Conservation (phyloP, 1,284 basidiomycete genomes). For the Thelephora terrestris region DNA sequence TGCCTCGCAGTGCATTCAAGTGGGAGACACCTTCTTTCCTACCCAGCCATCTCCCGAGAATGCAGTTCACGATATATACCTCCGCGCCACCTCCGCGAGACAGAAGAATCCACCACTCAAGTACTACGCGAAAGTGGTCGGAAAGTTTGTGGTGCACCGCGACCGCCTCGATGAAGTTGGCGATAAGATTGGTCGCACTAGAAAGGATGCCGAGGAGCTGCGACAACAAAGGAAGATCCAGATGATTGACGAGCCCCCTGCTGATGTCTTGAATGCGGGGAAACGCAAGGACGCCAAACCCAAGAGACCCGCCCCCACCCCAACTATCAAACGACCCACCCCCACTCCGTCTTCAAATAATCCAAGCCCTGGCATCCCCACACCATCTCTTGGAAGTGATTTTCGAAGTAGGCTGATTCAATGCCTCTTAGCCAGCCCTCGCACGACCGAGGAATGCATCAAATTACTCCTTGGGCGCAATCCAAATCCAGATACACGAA, state of each 20-base stretch:
- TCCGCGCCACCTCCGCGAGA: conserved; percentile 43
- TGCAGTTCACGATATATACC: conserved; percentile 57
- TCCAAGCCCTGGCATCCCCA: conserved; percentile 5
- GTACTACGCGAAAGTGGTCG: conserved; percentile 58
- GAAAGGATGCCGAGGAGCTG: conserved; percentile 44
- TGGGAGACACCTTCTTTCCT: conserved; percentile 52
- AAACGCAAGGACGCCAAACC: conserved; percentile 22
- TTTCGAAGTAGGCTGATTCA: conserved; percentile 43
- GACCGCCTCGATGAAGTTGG: conserved; percentile 42
- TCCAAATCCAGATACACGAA: conserved; percentile 7
- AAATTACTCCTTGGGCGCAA: conserved; percentile 14
- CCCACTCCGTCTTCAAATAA: conserved; percentile 13
- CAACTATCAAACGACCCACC: conserved; percentile 9
- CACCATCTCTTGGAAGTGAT: conserved; percentile 3
- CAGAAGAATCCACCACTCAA: conserved; percentile 56
- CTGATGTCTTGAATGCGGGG: conserved; percentile 12
- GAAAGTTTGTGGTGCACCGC: conserved; percentile 54
- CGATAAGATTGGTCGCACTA: conserved; percentile 45
- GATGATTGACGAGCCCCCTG: conserved; percentile 33
- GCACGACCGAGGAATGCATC: conserved; percentile 28
- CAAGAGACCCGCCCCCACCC: not conserved
- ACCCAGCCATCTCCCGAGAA: conserved; percentile 43
- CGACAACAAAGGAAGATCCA: conserved; percentile 43
- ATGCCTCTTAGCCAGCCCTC: conserved; percentile 38
- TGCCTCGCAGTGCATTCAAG: conserved; percentile 45